These are phyloP conservation scores for Pleurozium schreberi DNA, from an alignment of 225 moss, liverwort and hornwort species.

Conservation along the genomic window DNA sequence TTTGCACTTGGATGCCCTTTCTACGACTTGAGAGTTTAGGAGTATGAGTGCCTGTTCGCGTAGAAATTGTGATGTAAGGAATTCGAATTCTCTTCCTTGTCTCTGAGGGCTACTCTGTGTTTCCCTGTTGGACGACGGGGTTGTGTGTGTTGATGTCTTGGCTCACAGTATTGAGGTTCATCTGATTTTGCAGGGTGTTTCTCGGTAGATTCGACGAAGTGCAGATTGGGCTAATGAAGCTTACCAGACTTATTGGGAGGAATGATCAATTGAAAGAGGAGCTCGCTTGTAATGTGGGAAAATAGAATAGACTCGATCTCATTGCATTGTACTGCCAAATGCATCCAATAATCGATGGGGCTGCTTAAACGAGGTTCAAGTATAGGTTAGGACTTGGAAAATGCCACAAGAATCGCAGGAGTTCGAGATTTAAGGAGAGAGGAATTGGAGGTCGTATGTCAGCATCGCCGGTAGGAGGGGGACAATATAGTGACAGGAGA, in stretches of 20 bases:
- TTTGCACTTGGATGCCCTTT: background rate
- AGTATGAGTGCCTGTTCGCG: background rate
- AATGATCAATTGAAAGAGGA: background rate
- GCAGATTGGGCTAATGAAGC: background rate
- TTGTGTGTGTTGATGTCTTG: background rate
- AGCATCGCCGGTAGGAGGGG: conserved; percentile 8
- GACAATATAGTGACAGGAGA: conserved; percentile 20
- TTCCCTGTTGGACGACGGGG: background rate
- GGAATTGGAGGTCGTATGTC: conserved; percentile 21
- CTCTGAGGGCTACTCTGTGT: background rate
- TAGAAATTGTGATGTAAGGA: background rate
- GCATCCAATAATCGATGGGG: background rate
- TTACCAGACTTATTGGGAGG: background rate
- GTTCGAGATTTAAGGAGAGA: background rate
- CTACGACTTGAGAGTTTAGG: background rate
- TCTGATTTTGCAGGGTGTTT: conserved; percentile 18
- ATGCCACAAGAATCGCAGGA: background rate
- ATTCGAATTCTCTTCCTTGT: background rate
- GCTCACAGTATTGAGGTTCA: background rate
- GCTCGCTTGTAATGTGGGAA: background rate
- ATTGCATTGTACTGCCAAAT: background rate
- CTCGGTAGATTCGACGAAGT: background rate
- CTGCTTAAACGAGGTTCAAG: background rate
- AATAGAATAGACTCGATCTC: background rate
- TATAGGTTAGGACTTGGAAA: conserved; percentile 1